Evolutionary conservation across 495 filamentous ascomycete species (phyloP).

Genomic region (Staphylotrichum tortipilum): DNA sequence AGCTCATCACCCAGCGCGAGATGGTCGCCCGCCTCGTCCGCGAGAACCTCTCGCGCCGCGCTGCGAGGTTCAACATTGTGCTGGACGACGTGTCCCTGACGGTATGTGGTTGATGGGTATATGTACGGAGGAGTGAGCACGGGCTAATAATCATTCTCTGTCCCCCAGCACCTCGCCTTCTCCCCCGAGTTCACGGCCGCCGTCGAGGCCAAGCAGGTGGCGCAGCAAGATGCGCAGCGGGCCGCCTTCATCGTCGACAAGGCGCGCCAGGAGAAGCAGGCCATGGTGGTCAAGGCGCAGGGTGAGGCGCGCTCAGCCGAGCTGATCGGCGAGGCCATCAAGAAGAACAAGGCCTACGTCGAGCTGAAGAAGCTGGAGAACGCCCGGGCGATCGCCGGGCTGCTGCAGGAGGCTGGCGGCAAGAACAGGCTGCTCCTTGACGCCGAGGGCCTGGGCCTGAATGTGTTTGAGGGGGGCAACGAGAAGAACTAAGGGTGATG

Average conservation of each 20-base stretch:
- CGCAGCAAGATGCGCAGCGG: constrained; percentile 95
- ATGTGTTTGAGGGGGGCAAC: constrained; percentile 66
- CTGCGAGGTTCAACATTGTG: constrained; percentile 93
- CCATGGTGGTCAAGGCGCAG: constrained; percentile 95
- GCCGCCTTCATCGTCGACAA: constrained; percentile 98
- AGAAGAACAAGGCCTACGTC: constrained; percentile 95
- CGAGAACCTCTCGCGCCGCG: constrained; percentile 83
- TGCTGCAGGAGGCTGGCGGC: constrained; percentile 76
- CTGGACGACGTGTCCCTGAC: constrained; percentile 96
- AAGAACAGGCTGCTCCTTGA: constrained; percentile 94
- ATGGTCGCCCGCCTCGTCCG: constrained; percentile 85
- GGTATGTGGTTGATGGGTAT: constrained; percentile 52
- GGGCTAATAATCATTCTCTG: no score
- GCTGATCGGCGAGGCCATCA: constrained; percentile 97
- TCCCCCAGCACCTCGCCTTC: constrained; percentile 82
- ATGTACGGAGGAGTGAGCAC: no score
- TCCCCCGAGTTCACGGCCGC: constrained; percentile 98
- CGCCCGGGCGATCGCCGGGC: constrained; percentile 72
- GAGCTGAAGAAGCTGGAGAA: constrained; percentile 97
- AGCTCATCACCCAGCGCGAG: constrained; percentile 97
- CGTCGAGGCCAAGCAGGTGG: constrained; percentile 98
- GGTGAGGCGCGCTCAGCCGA: constrained; percentile 98
- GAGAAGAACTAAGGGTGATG: constrained; percentile 32
- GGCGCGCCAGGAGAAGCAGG: constrained; percentile 98
- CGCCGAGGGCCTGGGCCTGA: constrained; percentile 78